Evolutionary conservation across 2,329 filamentous ascomycete species (phyloP), one percentile per base, ranked within the genome.

Genomic region (Apiospora saccharicola): DNA sequence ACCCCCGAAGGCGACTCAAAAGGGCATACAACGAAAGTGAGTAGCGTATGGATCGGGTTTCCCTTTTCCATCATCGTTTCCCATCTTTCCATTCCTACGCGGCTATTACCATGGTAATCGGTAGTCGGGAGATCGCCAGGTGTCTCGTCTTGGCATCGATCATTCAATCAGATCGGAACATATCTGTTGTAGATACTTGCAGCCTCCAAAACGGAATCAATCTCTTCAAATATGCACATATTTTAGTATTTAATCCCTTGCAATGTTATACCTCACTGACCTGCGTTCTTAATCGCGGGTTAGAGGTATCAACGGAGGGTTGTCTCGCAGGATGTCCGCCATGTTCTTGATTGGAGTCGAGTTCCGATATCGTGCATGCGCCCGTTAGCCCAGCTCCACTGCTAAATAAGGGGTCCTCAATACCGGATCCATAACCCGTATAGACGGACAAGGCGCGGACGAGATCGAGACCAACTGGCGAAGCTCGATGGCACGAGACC

Each of bases 391-490:
- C 26, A 57, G 37, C 24, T 30, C 51, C 51, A 57, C 51, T 26
- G 26, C 51, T 57, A 61, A 34, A 61, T 61, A 34, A 61, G 37
- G 53, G 53, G 53, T 61, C 53, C 30, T 61, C 7, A 30, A 10
- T 22, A 37, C 12, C 30, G 53, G 53, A 6, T 37, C 53, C 53
- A 61, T 61, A 37, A 8, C 30, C 30, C 53, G 53, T 34, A 8
- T 61, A 34, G 53, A 37, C 53, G 53, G 53, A 37, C 53, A 22
- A 7, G 10, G 10, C 53, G 10, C 34, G 30, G 51, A 7, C 53
- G 53, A 61, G 53, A 61, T 34, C 53, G 16, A 61, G 30, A n/a
- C 53, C 16, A 30, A 10, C 30, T 61, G 19, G 30, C 30, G 30
- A 61, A 16, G 16, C 4, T 2, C 26, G 26, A 30, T 30, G 26